A percentile compares a stretch with the other conserved stretches of the same genome.
These are phyloP conservation scores for Leccinum olivaceopallidum DNA, from an alignment of 768 basidiomycete species.

Conservation along the genomic window DNA sequence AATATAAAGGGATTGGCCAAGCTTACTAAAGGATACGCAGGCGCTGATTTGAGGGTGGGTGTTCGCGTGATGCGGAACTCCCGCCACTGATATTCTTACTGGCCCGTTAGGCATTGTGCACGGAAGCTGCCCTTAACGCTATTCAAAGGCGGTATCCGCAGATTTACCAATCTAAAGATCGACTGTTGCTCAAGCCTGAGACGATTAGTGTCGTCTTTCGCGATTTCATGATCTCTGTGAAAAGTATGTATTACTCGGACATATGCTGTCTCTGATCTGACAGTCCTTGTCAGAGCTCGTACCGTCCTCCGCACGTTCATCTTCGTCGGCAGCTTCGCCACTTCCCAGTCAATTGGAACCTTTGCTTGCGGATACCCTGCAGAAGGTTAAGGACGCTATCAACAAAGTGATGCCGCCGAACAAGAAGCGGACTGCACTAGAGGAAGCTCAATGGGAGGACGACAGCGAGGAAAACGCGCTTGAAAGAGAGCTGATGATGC, in stretches of 20 bases:
- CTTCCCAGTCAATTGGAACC: constrained; percentile 85
- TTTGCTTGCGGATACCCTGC: constrained; percentile 66
- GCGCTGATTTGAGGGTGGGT: constrained; percentile 90
- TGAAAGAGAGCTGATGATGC: constrained; percentile 84
- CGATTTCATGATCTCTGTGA: constrained; percentile 97
- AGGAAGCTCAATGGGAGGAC: constrained; percentile 95
- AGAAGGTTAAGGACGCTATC: constrained; percentile 72
- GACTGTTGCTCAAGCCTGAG: constrained; percentile 81
- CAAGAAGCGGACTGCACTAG: constrained; percentile 81
- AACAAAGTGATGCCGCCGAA: constrained; percentile 72
- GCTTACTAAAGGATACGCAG: constrained; percentile 96
- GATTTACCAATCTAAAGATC: constrained; percentile 90
- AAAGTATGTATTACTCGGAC: constrained; percentile 58
- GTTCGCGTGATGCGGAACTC: background rate
- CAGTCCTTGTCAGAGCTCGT: constrained; percentile 68
- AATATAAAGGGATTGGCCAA: constrained; percentile 71
- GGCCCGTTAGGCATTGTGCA: constrained; percentile 76
- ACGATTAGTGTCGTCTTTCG: constrained; percentile 80
- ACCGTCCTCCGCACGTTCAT: constrained; percentile 91
- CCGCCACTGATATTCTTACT: constrained; percentile 5
- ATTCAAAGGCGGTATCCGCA: constrained; percentile 96
- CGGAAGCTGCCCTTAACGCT: constrained; percentile 95
- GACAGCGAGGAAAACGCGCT: constrained; percentile 78
- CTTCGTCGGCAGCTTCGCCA: constrained; percentile 81
- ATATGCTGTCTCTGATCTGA: constrained; percentile 5